These are phyloP conservation scores for Irpex rosettiformis DNA, from an alignment of 1,284 basidiomycete genomes.

Conservation along the genomic window DNA sequence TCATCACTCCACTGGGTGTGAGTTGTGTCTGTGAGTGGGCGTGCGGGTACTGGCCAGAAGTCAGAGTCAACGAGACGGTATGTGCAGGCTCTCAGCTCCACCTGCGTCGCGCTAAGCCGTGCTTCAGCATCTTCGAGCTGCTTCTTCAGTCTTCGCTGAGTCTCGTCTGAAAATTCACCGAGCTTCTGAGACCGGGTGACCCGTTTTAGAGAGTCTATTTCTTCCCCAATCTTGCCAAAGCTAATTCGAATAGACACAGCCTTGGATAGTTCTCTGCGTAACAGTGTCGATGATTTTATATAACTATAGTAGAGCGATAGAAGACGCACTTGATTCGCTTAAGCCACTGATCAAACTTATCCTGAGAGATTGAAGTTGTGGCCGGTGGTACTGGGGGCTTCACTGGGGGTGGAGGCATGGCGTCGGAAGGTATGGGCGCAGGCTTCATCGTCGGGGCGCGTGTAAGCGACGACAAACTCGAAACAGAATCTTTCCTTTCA, in stretches of 20 bases:
- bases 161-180: constrained; percentile 18
- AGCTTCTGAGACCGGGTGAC: constrained; percentile 18
- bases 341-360: constrained; percentile 28
- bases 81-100: constrained; percentile 25
- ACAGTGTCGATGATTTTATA: neutral
- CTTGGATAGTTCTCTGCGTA: constrained; percentile 22
- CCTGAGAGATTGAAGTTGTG: constrained; percentile 5
- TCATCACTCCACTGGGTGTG: constrained; percentile 11
- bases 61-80: constrained; percentile 31
- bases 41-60: constrained; percentile 32
- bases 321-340: constrained; percentile 29
- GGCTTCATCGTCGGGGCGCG: neutral
- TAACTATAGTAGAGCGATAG: neutral
- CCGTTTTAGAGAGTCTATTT: constrained; percentile 20
- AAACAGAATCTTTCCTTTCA: neutral
- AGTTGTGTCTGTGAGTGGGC: constrained; percentile 22
- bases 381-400: neutral
- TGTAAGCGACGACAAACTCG: neutral
- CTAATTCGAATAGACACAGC: constrained; percentile 25
- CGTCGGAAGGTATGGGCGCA: neutral
- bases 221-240: constrained; percentile 21
- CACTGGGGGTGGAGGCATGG: constrained; percentile 4
- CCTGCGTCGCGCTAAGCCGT: constrained; percentile 25
- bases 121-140: constrained; percentile 25
- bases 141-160: constrained; percentile 18